A percentile compares a stretch with the other conserved stretches of the same genome.
Evolutionary conservation across 176 grass and related monocot genomes (phyloP).

Genomic region (Otatea glauca): DNA sequence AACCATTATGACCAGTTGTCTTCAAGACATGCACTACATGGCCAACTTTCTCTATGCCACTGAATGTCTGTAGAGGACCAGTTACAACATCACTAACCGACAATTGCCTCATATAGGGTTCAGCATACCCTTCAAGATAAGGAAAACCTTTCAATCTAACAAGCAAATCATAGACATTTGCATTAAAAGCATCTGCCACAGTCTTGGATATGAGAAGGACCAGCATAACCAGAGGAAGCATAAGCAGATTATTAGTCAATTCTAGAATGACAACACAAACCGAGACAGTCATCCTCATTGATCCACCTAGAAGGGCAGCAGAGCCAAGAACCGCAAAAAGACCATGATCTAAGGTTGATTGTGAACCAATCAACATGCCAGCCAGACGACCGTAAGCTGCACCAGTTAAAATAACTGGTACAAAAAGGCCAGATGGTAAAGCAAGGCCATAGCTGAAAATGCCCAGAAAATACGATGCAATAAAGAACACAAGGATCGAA

Average conservation of each 20-base stretch:
- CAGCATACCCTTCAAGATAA: slow-evolving; percentile 86
- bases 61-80: slow-evolving; percentile 76
- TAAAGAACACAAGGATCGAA: slow-evolving; percentile 80
- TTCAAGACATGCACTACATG: slow-evolving; percentile 80
- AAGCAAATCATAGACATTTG: slow-evolving; percentile 83
- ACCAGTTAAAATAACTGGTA: slow-evolving; percentile 92
- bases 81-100: slow-evolving; percentile 89
- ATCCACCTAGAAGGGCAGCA: slow-evolving; percentile 86
- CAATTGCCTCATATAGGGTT: slow-evolving; percentile 93
- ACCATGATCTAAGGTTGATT: slow-evolving; percentile 77
- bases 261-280: slow-evolving; percentile 89
- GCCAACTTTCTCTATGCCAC: slow-evolving; percentile 79
- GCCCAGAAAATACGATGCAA: slow-evolving; percentile 78
- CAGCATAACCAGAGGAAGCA: slow-evolving; percentile 94
- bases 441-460: slow-evolving; percentile 95
- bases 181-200: slow-evolving; percentile 82
- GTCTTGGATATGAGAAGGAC: slow-evolving; percentile 93
- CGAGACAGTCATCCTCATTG: slow-evolving; percentile 95
- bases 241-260: slow-evolving; percentile 83
- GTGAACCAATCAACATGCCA: slow-evolving; percentile 74
- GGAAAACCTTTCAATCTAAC: slow-evolving; percentile 92
- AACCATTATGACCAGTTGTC: slow-evolving; percentile 85
- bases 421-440: slow-evolving; percentile 82
- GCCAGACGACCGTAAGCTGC: slow-evolving; percentile 84
- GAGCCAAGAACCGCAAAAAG: slow-evolving; percentile 94